Evolutionary conservation across 2,329 filamentous ascomycete genomes (phyloP), one percentile per base, ranked within the genome.

Genomic region (Tolypocladium inflatum): DNA sequence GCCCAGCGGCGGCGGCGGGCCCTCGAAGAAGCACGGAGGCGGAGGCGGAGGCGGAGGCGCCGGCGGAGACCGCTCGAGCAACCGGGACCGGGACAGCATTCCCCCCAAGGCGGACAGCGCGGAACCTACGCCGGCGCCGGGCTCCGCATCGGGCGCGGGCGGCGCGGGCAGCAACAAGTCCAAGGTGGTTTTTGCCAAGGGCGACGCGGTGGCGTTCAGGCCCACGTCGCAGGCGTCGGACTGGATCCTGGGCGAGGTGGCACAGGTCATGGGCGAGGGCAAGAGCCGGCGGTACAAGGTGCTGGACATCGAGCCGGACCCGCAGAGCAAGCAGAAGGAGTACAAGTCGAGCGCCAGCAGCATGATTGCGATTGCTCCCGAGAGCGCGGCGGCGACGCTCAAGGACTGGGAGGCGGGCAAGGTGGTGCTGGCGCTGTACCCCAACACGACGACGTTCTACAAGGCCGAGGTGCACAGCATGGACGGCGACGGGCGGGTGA

Each of bases 371-470:
- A 91, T 94, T 58, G 87, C 89, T 2, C 78, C 82, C 0, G 74
- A 75, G 62, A 72, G 62, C 67, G 77, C 63, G 68, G 76, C 69
- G 63, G 76, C 72, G 61, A 83, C 73, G 2, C 75, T 87, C 19
- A 74, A 80, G 4, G 78, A 88, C 45, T 81, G 88, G 59, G 83
- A 88, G 41, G 74, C 82, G 43, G 87, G 88, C 51, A 89, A 87
- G 68, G 82, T 85, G 52, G 89, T 93, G 10, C 76, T 93, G 58
- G 90, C 90, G 0, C 76, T 91, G 59, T 94, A 94, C 67, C 90
- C 90, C 0, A 86, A 91, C 65, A 93, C 90, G 1, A 92, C 90
- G 1, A 92, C 89, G 0, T 93, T 94, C 66, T 94, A 94, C 70
- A 86, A 89, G 68, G 90, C 90, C 1, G 88, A 91, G 64, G 89